phyloP scores from a whole-genome alignment of 495 filamentous ascomycete species.

The Neurospora sublineolata region DNA sequence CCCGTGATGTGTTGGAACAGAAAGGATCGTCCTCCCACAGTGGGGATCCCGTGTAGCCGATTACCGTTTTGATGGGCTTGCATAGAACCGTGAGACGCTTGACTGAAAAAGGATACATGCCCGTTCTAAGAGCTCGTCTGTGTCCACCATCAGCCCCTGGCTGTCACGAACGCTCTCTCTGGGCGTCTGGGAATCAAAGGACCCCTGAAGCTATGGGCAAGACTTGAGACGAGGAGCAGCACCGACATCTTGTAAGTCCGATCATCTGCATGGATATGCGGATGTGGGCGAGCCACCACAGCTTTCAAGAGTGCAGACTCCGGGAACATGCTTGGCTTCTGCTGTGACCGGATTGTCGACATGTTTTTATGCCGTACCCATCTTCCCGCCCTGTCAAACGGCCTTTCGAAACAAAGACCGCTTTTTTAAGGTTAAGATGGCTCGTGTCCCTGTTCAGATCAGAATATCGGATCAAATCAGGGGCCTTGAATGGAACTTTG shows the following conservation, averaged over 20 bases:
- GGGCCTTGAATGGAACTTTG: slow-evolving; percentile 4
- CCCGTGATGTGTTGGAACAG: neutral
- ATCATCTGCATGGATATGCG: slow-evolving; percentile 8
- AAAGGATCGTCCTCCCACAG: neutral
- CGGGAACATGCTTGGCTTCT: slow-evolving; percentile 18
- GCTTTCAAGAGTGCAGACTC: slow-evolving; percentile 27
- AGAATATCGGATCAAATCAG: slow-evolving; percentile 11
- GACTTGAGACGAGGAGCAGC: slow-evolving; percentile 39
- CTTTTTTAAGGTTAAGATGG: slow-evolving; percentile 9
- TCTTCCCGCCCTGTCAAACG: slow-evolving; percentile 14
- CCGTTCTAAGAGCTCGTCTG: slow-evolving; percentile 18
- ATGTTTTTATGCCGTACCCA: slow-evolving; percentile 38
- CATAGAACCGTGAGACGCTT: slow-evolving; percentile 15
- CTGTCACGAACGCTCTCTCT: slow-evolving; percentile 18
- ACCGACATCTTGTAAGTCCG: slow-evolving; percentile 20
- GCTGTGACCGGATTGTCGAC: slow-evolving; percentile 40
- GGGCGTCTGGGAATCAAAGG: slow-evolving; percentile 19
- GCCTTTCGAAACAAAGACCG: slow-evolving; percentile 18
- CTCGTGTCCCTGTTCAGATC: slow-evolving; percentile 13
- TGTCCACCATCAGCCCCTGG: slow-evolving; percentile 9
- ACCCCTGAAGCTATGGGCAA: slow-evolving; percentile 21
- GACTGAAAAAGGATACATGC: slow-evolving; percentile 19
- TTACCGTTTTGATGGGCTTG: slow-evolving; percentile 16
- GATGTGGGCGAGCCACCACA: slow-evolving; percentile 19
- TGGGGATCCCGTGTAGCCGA: slow-evolving; percentile 3